phyloP scores from a whole-genome alignment of 1,139 yeast species.

The Williopsis jadinii region DNA sequence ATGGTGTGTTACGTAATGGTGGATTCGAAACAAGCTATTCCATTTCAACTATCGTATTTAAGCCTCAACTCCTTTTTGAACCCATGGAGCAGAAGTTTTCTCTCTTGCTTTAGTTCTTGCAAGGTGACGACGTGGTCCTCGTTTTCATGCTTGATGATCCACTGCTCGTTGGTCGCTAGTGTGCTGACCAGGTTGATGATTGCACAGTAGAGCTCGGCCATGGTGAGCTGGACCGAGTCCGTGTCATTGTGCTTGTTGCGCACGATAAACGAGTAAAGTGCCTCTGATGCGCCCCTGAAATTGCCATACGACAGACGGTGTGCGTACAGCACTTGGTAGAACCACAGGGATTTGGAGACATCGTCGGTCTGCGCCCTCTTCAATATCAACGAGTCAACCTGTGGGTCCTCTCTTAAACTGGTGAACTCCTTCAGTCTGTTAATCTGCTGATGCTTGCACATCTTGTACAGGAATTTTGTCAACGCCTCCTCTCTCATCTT shows the following conservation, averaged over 20 bases:
- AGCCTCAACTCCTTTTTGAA: conserved; percentile 1
- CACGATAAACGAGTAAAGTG: conserved; percentile 46
- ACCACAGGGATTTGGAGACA: conserved; percentile 32
- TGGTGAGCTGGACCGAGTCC: conserved; percentile 3
- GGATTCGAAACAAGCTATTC: too few relatives aligned
- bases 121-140: conserved; percentile 14
- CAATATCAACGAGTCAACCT: conserved; percentile 35
- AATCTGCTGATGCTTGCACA: conserved; percentile 20
- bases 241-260: conserved; percentile 21
- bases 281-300: conserved; percentile 49
- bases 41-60: too few relatives aligned
- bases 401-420: conserved; percentile 11
- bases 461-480: conserved; percentile 16
- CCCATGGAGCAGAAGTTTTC: not conserved
- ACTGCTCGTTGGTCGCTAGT: conserved; percentile 43
- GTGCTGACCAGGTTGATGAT: conserved; percentile 44
- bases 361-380: conserved; percentile 31
- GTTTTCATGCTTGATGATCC: conserved; percentile 32
- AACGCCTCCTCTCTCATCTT: conserved; percentile 16
- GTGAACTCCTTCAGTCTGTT: conserved; percentile 18
- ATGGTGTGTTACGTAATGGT: too few relatives aligned
- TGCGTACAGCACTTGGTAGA: conserved; percentile 47
- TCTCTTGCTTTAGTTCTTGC: conserved; percentile 21
- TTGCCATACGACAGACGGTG: conserved; percentile 44
- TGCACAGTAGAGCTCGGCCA: conserved; percentile 32